Percentiles rank a stretch among this genome's conserved stretches.
Evolutionary conservation across 768 basidiomycete species (phyloP).

Genomic region (Paxillus ammoniavirescens): DNA sequence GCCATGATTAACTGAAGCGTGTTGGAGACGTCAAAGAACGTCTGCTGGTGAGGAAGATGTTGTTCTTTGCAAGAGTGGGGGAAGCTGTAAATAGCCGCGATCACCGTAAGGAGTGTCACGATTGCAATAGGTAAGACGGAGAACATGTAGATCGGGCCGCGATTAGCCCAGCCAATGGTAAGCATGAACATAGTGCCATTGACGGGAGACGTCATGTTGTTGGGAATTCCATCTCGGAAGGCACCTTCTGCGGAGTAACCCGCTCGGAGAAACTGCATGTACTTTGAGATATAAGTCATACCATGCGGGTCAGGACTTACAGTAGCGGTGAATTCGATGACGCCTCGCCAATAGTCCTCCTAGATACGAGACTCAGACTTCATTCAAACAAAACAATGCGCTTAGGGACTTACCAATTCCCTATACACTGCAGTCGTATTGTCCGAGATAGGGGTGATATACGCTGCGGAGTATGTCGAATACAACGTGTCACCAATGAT

Average conservation of each 20-base stretch:
- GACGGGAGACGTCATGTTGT: conserved; percentile 1
- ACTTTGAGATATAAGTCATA: neutral
- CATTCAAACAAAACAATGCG: too few species aligned
- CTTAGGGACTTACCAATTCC: conserved; percentile 1
- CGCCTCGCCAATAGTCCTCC: conserved; percentile 18
- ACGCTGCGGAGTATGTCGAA: too few species aligned
- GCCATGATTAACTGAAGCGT: conserved; percentile 7
- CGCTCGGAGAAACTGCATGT: neutral
- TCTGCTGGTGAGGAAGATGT: neutral
- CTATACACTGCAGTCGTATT: neutral
- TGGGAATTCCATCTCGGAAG: neutral
- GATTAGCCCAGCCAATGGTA: conserved; percentile 4
- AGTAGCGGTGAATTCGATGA: conserved; percentile 18
- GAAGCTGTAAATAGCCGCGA: too few species aligned
- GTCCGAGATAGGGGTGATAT: neutral
- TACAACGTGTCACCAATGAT: too few species aligned
- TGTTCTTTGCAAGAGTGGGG: too few species aligned
- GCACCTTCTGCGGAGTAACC: neutral
- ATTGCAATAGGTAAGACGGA: conserved; percentile 1
- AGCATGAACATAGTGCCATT: conserved; percentile 3
- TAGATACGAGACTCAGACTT: neutral
- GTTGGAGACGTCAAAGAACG: conserved; percentile 1
- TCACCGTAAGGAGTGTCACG: too few species aligned
- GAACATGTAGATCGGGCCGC: neutral
- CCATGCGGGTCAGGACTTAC: neutral